These are phyloP conservation scores for Parascedosporium putredinis DNA, from an alignment of 2,329 filamentous ascomycete species.

Conservation along the genomic window DNA sequence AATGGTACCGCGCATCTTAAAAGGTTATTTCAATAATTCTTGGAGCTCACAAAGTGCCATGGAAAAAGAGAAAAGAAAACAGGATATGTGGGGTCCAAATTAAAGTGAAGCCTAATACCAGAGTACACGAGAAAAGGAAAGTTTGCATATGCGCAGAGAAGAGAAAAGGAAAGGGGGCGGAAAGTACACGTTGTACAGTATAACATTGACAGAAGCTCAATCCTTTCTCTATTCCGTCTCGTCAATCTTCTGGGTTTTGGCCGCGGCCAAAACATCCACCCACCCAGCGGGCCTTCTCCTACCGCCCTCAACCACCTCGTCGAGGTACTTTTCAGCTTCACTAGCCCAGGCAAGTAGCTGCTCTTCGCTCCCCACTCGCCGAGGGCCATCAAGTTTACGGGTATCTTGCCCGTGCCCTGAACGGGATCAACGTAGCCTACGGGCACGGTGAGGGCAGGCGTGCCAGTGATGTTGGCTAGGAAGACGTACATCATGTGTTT, in stretches of 20 bases:
- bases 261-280: constrained; percentile 43
- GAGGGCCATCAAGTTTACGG: constrained; percentile 53
- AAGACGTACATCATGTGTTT: constrained; percentile 77
- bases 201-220: not conserved
- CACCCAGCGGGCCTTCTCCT: constrained; percentile 42
- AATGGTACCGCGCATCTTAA: too few relatives aligned
- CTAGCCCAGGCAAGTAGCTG: constrained; percentile 48
- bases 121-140: too few relatives aligned
- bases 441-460: constrained; percentile 64
- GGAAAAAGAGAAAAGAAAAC: too few relatives aligned
- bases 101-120: too few relatives aligned
- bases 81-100: too few relatives aligned
- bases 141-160: not conserved
- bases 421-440: constrained; percentile 57
- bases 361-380: constrained; percentile 60
- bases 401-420: constrained; percentile 47
- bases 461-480: constrained; percentile 72
- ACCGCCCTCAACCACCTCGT: constrained; percentile 35
- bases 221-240: too few relatives aligned
- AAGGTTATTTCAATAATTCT: too few relatives aligned
- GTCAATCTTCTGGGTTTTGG: constrained; percentile 15
- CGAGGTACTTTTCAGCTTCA: constrained; percentile 46
- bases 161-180: not conserved
- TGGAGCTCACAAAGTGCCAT: too few relatives aligned
- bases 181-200: not conserved